These are phyloP conservation scores for Diversispora epigaea DNA, from an alignment of 192 early-diverging fungal genomes.

Conservation along the genomic window DNA sequence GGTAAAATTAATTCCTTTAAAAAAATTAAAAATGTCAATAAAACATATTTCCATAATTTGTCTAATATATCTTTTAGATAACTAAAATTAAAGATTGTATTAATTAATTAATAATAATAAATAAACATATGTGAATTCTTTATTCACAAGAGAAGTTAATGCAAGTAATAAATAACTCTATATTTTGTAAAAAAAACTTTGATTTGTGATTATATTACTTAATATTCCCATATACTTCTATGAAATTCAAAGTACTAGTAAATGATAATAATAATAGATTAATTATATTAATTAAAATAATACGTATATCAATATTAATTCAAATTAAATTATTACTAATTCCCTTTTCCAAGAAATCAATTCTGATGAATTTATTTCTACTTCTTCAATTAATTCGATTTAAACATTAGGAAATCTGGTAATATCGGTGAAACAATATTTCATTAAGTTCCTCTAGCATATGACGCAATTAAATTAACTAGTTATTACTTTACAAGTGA, in stretches of 20 bases:
- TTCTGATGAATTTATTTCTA: slow-evolving; percentile 67
- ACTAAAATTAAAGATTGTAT: slow-evolving; percentile 6
- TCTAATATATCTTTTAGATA: slow-evolving; percentile 80
- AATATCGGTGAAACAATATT: too few species aligned
- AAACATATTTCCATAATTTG: slow-evolving; percentile 83
- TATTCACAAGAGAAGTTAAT: slow-evolving; percentile 38
- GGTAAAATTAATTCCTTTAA: slow-evolving; percentile 88
- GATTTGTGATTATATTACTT: slow-evolving; percentile 85
- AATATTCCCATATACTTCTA: slow-evolving; percentile 85
- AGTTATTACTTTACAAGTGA: too few species aligned
- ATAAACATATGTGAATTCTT: slow-evolving; percentile 21
- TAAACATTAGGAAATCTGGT: slow-evolving; percentile 69
- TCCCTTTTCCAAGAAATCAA: slow-evolving; percentile 93
- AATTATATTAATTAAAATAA: neutral
- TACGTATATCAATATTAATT: slow-evolving; percentile 8
- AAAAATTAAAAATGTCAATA: slow-evolving; percentile 46
- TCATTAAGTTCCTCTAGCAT: too few species aligned
- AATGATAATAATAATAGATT: neutral
- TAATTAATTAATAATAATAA: slow-evolving; percentile 12
- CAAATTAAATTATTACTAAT: too few species aligned
- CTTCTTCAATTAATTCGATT: slow-evolving; percentile 68
- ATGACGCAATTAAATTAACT: too few species aligned
- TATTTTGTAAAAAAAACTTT: slow-evolving; percentile 83
- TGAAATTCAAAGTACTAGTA: too few species aligned
- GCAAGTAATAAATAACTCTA: slow-evolving; percentile 78